These are phyloP conservation scores for Sporobolomyces pararoseus DNA, from an alignment of 768 basidiomycete genomes.

Conservation along the genomic window DNA sequence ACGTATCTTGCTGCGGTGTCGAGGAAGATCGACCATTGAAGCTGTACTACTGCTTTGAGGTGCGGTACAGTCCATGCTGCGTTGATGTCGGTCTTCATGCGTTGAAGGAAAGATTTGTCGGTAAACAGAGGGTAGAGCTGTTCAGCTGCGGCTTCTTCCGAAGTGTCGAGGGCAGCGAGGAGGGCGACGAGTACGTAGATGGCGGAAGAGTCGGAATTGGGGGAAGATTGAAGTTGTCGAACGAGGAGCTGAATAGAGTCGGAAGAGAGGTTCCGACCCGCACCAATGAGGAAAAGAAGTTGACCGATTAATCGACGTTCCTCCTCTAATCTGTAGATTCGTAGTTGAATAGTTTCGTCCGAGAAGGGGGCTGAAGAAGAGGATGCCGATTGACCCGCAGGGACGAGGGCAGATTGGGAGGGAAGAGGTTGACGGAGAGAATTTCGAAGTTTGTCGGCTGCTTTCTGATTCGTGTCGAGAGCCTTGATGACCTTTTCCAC, in stretches of 20 bases:
- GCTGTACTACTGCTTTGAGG: constrained; percentile 66
- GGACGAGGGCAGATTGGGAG: constrained; percentile 20
- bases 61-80: constrained; percentile 51
- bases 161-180: constrained; percentile 62
- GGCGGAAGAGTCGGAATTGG: constrained; percentile 63
- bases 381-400: constrained; percentile 23
- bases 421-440: constrained; percentile 9
- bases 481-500: constrained; percentile 41
- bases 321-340: constrained; percentile 27
- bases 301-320: constrained; percentile 40
- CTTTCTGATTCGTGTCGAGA: constrained; percentile 38
- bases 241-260: constrained; percentile 40
- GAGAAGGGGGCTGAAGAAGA: constrained; percentile 23
- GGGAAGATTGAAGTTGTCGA: constrained; percentile 26
- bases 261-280: constrained; percentile 22
- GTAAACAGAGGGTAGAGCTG: constrained; percentile 34
- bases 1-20: constrained; percentile 67
- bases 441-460: constrained; percentile 25
- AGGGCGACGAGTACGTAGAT: constrained; percentile 63
- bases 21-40: constrained; percentile 84
- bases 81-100: constrained; percentile 25
- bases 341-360: constrained; percentile 37
- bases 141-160: constrained; percentile 51
- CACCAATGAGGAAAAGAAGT: constrained; percentile 41
- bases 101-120: constrained; percentile 30